Conservation (phyloP, 169 alveolate genomes). For the Eimeria acervulina region DNA sequence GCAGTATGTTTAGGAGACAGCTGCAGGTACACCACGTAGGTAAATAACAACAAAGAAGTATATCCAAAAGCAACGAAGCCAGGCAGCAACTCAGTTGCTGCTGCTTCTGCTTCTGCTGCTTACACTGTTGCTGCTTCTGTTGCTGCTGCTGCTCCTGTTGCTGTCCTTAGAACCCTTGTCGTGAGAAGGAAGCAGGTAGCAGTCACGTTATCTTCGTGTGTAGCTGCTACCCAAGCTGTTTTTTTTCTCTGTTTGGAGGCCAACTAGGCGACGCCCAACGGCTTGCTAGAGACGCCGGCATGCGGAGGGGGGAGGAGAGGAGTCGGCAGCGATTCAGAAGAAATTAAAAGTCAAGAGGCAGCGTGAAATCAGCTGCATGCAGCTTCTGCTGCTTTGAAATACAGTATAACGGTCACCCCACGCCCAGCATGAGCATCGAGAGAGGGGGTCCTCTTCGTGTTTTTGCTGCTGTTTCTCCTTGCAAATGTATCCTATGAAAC, state of each 20-base stretch:
- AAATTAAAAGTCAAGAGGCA: background rate
- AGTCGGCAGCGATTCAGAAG: background rate
- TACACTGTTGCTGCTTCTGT: constrained; percentile 17
- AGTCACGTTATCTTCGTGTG: background rate
- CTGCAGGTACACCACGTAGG: too few relatives aligned
- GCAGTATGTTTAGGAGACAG: background rate
- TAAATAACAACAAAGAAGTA: too few relatives aligned
- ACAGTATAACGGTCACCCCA: background rate
- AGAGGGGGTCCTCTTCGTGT: background rate
- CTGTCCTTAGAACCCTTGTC: background rate
- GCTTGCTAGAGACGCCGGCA: too few relatives aligned
- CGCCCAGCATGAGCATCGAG: background rate
- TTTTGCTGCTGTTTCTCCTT: background rate
- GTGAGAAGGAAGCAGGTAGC: background rate
- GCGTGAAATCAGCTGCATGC: background rate
- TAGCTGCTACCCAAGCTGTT: background rate
- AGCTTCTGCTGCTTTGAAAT: background rate
- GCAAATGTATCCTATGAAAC: background rate
- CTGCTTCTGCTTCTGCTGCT: too few relatives aligned
- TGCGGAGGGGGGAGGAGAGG: background rate
- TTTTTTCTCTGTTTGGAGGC: background rate
- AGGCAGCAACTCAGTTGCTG: background rate
- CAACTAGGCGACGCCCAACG: background rate
- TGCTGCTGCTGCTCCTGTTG: constrained; percentile 45
- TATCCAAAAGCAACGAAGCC: too few relatives aligned